phyloP scores from a whole-genome alignment of 208 protist genomes.

The Naegleria lovaniensis region DNA sequence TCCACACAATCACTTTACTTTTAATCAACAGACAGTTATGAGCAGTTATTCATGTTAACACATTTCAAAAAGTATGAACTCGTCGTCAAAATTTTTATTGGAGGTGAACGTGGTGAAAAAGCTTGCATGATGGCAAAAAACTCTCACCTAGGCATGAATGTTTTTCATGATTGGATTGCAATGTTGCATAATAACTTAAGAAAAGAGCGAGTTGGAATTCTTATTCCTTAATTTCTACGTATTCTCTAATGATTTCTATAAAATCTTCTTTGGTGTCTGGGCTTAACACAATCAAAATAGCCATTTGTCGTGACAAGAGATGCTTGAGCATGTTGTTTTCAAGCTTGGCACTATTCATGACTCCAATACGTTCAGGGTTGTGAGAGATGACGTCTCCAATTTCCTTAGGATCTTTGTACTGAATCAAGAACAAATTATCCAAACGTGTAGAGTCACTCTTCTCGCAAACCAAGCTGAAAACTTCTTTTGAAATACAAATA shows the following conservation, averaged over 20 bases:
- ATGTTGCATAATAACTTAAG: too few species aligned
- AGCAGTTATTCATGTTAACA: too few species aligned
- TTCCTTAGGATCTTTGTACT: background rate
- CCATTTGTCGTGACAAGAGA: background rate
- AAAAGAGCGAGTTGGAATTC: too few species aligned
- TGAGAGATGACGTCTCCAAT: background rate
- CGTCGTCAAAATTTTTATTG: too few species aligned
- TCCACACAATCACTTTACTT: too few species aligned
- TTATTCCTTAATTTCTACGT: background rate
- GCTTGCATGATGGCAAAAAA: too few species aligned
- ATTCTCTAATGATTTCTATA: background rate
- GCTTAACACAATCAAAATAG: background rate
- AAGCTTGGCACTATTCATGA: background rate
- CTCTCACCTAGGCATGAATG: too few species aligned
- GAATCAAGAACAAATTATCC: background rate
- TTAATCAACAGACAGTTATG: too few species aligned
- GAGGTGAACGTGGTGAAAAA: too few species aligned
- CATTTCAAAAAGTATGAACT: too few species aligned
- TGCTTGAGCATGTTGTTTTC: background rate
- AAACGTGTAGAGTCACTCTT: background rate
- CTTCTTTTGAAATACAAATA: background rate
- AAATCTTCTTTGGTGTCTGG: background rate
- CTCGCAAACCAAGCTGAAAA: background rate
- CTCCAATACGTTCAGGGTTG: background rate
- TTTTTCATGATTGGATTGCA: too few species aligned